Percentiles rank a stretch among this genome's conserved stretches.
Evolutionary conservation across 2,329 filamentous ascomycete genomes (phyloP).

Genomic region (Sarocladium brachiariae): DNA sequence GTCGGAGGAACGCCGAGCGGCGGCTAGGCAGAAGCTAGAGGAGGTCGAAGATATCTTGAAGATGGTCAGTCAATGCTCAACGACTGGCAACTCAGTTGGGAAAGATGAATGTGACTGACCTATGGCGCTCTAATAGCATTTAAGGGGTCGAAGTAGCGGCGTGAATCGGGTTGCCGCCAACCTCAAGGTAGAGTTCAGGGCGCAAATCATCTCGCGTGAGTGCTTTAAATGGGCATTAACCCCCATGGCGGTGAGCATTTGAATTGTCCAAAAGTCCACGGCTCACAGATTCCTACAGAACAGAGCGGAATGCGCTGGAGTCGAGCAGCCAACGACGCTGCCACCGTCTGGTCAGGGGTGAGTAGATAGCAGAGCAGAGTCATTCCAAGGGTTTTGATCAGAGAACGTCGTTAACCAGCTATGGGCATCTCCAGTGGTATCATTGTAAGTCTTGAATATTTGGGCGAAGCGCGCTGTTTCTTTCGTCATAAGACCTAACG

Average conservation of each 20-base stretch:
- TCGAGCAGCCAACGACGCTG: background rate
- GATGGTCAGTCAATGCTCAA: conserved; percentile 20
- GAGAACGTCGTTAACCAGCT: too few species aligned
- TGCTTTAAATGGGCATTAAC: too few species aligned
- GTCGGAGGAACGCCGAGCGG: conserved; percentile 28
- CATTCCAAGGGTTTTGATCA: too few species aligned
- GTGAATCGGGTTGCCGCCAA: background rate
- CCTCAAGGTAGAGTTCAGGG: background rate
- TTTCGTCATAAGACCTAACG: background rate
- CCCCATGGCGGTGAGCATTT: too few species aligned
- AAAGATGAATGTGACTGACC: background rate
- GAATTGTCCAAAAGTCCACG: too few species aligned
- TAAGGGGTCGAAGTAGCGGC: background rate
- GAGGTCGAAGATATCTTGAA: conserved; percentile 24
- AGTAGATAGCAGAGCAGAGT: background rate
- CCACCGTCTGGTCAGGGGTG: background rate
- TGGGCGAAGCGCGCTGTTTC: too few species aligned
- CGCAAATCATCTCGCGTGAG: background rate
- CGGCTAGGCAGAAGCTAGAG: conserved; percentile 25
- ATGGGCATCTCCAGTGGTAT: conserved; percentile 22
- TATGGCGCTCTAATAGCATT: background rate
- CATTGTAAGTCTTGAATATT: conserved; percentile 14
- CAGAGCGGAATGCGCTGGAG: background rate
- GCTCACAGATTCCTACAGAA: background rate
- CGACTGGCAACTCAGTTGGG: too few species aligned